Evolutionary conservation across 371 early-diverging fungal genomes (phyloP).

Genomic region (Syncephalastrum contaminatum): DNA sequence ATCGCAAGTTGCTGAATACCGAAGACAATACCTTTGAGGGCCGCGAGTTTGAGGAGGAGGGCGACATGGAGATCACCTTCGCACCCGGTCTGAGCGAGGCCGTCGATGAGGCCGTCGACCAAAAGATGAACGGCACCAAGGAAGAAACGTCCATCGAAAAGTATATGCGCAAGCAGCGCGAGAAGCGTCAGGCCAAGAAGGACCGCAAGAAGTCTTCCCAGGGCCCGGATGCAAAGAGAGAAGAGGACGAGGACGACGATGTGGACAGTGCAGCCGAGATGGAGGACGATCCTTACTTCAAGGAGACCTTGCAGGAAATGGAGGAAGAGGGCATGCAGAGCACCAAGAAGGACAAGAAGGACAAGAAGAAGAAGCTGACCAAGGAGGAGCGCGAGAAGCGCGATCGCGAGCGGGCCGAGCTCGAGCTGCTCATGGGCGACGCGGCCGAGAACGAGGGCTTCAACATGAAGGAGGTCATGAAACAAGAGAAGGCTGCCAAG

Average conservation of each 20-base stretch:
- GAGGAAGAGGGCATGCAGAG: constrained; percentile 30
- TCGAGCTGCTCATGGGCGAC: constrained; percentile 81
- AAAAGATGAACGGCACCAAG: constrained; percentile 39
- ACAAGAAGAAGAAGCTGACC: constrained; percentile 54
- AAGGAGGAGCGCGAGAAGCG: constrained; percentile 62
- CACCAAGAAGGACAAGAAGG: constrained; percentile 39
- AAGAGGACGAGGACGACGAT: constrained; percentile 31
- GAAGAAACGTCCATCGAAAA: constrained; percentile 84
- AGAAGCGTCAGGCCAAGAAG: constrained; percentile 70
- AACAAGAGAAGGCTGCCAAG: constrained; percentile 89
- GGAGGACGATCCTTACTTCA: constrained; percentile 72
- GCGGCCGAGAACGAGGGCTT: constrained; percentile 65
- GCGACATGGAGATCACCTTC: constrained; percentile 96
- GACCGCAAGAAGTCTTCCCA: constrained; percentile 37
- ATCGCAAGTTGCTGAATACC: constrained; percentile 58
- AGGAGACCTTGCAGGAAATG: constrained; percentile 56
- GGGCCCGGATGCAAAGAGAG: constrained; percentile 20
- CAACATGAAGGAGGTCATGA: constrained; percentile 84
- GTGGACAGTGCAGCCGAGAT: constrained; percentile 1
- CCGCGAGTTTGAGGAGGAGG: constrained; percentile 52
- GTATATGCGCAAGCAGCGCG: constrained; percentile 83
- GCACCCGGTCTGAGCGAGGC: constrained; percentile 87
- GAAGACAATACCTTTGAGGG: constrained; percentile 34
- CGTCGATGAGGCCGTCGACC: constrained; percentile 57
- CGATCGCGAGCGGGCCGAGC: constrained; percentile 71